Conservation (phyloP, 352 stramenopile genomes). For the Blastocystis sp. region DNA sequence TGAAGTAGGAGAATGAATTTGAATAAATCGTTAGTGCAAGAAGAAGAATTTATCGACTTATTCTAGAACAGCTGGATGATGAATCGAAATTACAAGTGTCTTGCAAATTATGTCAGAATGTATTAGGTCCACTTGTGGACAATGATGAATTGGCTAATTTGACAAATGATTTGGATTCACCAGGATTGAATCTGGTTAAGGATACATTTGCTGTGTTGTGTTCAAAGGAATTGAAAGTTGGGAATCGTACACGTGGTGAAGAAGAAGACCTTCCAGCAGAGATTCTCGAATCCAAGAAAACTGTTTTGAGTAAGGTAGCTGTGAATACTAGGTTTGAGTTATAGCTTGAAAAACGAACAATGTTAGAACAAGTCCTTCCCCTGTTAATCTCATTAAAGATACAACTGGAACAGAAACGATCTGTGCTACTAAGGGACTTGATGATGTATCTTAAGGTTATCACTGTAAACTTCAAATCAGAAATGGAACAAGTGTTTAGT, state of each 20-base stretch:
- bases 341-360: conserved; percentile 56
- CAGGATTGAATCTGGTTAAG: conserved; percentile 20
- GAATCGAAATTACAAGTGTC: conserved; percentile 42
- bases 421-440: conserved; percentile 34
- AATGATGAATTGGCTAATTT: conserved; percentile 31
- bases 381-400: conserved; percentile 45
- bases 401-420: conserved; percentile 29
- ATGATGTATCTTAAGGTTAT: conserved; percentile 62
- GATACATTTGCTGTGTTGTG: conserved; percentile 42
- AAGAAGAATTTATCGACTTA: conserved; percentile 38
- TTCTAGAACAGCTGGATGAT: conserved; percentile 36
- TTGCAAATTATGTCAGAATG: conserved; percentile 54
- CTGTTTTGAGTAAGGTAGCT: conserved; percentile 22
- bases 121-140: conserved; percentile 33
- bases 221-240: conserved; percentile 57
- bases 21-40: not conserved
- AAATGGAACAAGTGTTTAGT: conserved; percentile 41
- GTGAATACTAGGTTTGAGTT: not conserved
- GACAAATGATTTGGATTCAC: not conserved
- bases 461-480: conserved; percentile 52
- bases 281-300: conserved; percentile 54
- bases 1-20: not conserved
- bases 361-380: conserved; percentile 58
- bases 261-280: conserved; percentile 35
- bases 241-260: not conserved